Evolutionary conservation across 2,329 filamentous ascomycete species (phyloP).

Genomic region (Aspergillus sp.): DNA sequence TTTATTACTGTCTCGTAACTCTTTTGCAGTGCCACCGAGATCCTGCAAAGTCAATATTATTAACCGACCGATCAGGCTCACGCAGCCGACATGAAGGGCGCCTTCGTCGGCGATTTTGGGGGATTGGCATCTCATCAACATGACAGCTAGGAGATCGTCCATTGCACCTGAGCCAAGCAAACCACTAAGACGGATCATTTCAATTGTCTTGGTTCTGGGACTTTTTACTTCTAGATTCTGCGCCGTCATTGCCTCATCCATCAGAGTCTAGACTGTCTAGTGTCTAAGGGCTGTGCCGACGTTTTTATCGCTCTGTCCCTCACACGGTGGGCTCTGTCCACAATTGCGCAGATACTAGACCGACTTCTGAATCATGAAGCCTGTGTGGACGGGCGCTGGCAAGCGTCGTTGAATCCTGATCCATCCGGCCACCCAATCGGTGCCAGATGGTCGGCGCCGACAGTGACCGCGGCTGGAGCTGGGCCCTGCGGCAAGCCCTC

Average conservation of each 20-base stretch:
- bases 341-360: neutral
- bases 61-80: neutral
- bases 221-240: neutral
- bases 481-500: slow-evolving; percentile 6
- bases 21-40: neutral
- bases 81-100: neutral
- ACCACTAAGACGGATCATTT: neutral
- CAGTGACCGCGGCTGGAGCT: slow-evolving; percentile 10
- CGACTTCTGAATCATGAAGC: neutral
- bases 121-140: neutral
- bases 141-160: neutral
- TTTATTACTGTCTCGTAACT: neutral
- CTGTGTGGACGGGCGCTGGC: neutral
- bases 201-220: neutral
- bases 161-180: neutral
- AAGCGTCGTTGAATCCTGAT: neutral
- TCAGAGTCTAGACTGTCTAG: neutral
- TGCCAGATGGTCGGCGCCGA: slow-evolving; percentile 1
- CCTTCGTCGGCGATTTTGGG: neutral
- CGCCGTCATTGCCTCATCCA: too few species aligned
- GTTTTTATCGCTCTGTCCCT: neutral
- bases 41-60: neutral
- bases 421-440: slow-evolving; percentile 10
- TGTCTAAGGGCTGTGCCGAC: neutral
- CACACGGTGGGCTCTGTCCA: neutral